Percentiles rank a stretch among this genome's conserved stretches.
Evolutionary conservation across 805 yeast genomes (phyloP).

Genomic region (Alloascoidea hylecoeti): DNA sequence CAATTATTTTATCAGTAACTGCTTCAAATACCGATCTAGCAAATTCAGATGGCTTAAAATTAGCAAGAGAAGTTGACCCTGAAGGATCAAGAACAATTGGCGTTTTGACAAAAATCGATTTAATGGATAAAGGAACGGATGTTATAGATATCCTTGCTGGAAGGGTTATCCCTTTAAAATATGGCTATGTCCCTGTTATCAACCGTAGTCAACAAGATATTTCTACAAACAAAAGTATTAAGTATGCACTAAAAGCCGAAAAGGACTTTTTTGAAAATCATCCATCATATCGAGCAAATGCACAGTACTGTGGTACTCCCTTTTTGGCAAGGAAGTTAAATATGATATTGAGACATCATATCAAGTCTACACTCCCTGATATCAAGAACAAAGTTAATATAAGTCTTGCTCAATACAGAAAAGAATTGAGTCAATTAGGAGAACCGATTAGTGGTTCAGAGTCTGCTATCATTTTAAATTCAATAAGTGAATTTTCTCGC

Average conservation of each 20-base stretch:
- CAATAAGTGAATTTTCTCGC: slow-evolving; percentile 85
- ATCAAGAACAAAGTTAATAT: slow-evolving; percentile 82
- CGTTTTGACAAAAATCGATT: slow-evolving; percentile 88
- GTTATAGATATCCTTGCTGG: slow-evolving; percentile 93
- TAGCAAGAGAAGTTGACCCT: slow-evolving; percentile 97
- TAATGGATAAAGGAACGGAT: slow-evolving; percentile 97
- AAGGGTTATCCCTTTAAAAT: slow-evolving; percentile 85
- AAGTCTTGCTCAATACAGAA: slow-evolving; percentile 72
- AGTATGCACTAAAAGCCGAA: slow-evolving; percentile 78
- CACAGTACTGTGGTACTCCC: slow-evolving; percentile 98
- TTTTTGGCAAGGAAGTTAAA: slow-evolving; percentile 86
- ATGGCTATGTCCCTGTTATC: slow-evolving; percentile 94
- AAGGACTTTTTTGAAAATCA: slow-evolving; percentile 72
- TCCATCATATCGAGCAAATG: slow-evolving; percentile 82
- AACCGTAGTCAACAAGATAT: slow-evolving; percentile 97
- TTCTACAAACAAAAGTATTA: slow-evolving; percentile 73
- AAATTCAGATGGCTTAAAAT: slow-evolving; percentile 88
- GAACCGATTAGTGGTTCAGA: slow-evolving; percentile 54
- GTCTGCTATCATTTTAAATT: slow-evolving; percentile 74
- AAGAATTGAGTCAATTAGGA: slow-evolving; percentile 65
- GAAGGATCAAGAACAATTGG: slow-evolving; percentile 94
- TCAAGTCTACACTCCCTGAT: slow-evolving; percentile 80
- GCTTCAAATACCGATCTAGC: slow-evolving; percentile 97
- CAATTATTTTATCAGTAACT: slow-evolving; percentile 86
- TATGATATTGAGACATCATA: slow-evolving; percentile 78